These are phyloP conservation scores for Eucalyptus decipiens DNA, from an alignment of 345 rosid species.

Conservation along the genomic window DNA sequence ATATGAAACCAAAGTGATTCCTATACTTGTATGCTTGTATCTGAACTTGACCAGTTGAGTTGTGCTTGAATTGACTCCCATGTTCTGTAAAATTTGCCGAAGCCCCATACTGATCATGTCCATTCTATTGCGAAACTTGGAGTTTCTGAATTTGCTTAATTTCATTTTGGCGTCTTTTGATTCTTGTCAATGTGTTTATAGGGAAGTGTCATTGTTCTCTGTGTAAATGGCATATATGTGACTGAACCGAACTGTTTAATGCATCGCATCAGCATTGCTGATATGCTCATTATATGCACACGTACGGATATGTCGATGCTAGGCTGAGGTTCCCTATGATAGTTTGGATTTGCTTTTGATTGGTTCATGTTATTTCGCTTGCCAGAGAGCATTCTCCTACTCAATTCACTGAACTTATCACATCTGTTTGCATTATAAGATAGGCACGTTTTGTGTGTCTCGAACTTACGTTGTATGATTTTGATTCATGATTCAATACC, in stretches of 20 bases:
- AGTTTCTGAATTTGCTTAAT: background rate
- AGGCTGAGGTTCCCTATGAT: background rate
- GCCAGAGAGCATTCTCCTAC: background rate
- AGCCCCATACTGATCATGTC: background rate
- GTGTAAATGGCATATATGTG: background rate
- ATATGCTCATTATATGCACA: background rate
- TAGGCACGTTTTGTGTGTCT: background rate
- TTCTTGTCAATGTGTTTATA: background rate
- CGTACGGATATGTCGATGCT: background rate
- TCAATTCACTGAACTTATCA: background rate
- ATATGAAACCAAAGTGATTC: background rate
- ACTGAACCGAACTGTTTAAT: background rate
- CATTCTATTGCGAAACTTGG: background rate
- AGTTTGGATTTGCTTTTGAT: background rate
- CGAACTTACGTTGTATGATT: background rate
- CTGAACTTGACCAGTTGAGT: background rate
- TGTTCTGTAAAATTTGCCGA: background rate
- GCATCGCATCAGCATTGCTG: background rate
- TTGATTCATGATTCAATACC: rapidly evolving
- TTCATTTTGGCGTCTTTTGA: background rate
- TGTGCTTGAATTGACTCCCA: background rate
- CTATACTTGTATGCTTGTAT: background rate
- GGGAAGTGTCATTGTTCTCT: background rate
- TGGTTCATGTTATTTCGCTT: background rate
- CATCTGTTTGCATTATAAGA: background rate